Evolutionary conservation across 225 moss, liverwort and hornwort species (phyloP).

Genomic region (Anthoceros angustus): DNA sequence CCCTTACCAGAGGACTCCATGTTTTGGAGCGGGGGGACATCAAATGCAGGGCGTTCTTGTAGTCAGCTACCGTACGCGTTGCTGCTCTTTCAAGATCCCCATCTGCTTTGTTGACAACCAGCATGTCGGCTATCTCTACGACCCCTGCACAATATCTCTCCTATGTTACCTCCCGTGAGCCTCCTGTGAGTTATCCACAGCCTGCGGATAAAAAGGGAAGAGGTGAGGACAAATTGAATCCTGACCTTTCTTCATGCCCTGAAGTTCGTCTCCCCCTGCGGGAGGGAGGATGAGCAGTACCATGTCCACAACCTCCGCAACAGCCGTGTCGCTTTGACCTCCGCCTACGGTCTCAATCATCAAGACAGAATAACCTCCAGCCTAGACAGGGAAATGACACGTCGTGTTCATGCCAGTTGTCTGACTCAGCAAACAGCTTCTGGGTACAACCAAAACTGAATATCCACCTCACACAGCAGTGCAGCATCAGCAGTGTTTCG

Average conservation of each 20-base stretch:
- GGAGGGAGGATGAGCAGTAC: slow-evolving; percentile 22
- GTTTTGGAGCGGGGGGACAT: slow-evolving; percentile 12
- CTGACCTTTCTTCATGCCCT: slow-evolving; percentile 22
- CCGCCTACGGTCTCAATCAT: slow-evolving; percentile 25
- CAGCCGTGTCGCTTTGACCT: slow-evolving; percentile 24
- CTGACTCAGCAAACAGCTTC: neutral
- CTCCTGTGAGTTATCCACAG: neutral
- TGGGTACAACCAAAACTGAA: neutral
- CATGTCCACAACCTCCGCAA: slow-evolving; percentile 21
- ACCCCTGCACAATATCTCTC: slow-evolving; percentile 8
- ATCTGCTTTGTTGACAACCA: slow-evolving; percentile 23
- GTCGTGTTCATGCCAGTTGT: too few relatives aligned
- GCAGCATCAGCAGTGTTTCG: slow-evolving; percentile 26
- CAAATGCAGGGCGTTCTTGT: slow-evolving; percentile 20
- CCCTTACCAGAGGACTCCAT: slow-evolving; percentile 16
- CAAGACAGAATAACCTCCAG: slow-evolving; percentile 18
- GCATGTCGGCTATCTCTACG: slow-evolving; percentile 22
- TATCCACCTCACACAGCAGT: slow-evolving; percentile 21
- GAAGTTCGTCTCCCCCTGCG: slow-evolving; percentile 26
- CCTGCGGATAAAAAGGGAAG: neutral
- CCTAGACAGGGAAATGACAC: slow-evolving; percentile 7
- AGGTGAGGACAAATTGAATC: too few relatives aligned
- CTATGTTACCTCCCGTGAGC: neutral
- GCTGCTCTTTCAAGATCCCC: slow-evolving; percentile 21
- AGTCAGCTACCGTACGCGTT: slow-evolving; percentile 16